phyloP scores from a whole-genome alignment of 1,284 basidiomycete species.

The Sphagnurus paluster region DNA sequence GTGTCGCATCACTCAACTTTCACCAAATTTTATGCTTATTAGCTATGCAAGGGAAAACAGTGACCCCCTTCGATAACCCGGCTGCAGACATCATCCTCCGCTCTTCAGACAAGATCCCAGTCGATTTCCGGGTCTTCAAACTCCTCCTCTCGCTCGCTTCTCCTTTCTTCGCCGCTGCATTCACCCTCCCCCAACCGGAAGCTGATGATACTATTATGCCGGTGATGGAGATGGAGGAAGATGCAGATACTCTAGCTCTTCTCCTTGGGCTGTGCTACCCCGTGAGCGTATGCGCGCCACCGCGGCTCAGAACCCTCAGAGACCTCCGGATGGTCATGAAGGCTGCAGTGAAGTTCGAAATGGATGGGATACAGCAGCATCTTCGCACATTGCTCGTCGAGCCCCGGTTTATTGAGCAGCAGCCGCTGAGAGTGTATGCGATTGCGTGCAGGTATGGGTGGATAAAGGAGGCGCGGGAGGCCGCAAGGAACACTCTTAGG shows the following conservation, averaged over 20 bases:
- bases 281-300: conserved; percentile 28
- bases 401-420: conserved; percentile 40
- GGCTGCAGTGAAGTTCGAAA: conserved; percentile 36
- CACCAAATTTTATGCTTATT: not conserved
- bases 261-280: conserved; percentile 35
- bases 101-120: conserved; percentile 42
- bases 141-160: conserved; percentile 44
- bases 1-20: not conserved
- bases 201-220: conserved; percentile 23
- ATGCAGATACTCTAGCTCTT: conserved; percentile 27
- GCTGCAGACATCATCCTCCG: conserved; percentile 43
- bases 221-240: conserved; percentile 36
- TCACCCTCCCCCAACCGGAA: conserved; percentile 40
- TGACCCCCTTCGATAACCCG: conserved; percentile 32
- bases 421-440: conserved; percentile 52
- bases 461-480: conserved; percentile 39
- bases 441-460: conserved; percentile 49
- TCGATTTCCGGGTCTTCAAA: conserved; percentile 46
- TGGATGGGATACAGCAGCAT: conserved; percentile 31
- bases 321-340: conserved; percentile 31
- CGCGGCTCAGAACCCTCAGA: conserved; percentile 27
- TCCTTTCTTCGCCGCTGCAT: conserved; percentile 43
- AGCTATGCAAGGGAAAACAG: conserved; percentile 18
- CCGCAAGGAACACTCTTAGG: conserved; percentile 43
- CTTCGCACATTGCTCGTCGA: conserved; percentile 27